Conservation (phyloP, 1,139 yeast genomes). For the Williopsis jadinii region DNA sequence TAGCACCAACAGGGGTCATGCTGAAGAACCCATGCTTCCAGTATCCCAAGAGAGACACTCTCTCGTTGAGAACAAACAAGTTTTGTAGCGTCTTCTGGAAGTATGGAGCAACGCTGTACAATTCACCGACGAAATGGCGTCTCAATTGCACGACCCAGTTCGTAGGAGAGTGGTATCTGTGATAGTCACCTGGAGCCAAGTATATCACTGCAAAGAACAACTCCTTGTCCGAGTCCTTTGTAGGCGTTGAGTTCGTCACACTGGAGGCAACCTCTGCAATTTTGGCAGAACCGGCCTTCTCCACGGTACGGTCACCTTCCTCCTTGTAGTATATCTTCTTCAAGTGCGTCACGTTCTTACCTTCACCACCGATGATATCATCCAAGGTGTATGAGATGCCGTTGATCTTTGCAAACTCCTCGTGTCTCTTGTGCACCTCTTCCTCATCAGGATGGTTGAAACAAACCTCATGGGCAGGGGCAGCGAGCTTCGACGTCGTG, state of each 20-base stretch:
- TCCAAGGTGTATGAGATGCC: conserved; percentile 71
- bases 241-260: conserved; percentile 9
- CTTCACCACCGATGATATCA: conserved; percentile 52
- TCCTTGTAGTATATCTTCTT: conserved; percentile 45
- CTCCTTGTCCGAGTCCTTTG: conserved; percentile 38
- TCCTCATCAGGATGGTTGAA: conserved; percentile 36
- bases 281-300: conserved; percentile 25
- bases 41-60: conserved; percentile 90
- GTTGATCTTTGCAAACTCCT: conserved; percentile 71
- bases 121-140: conserved; percentile 93
- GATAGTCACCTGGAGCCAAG: conserved; percentile 97
- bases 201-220: conserved; percentile 88
- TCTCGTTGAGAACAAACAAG: conserved; percentile 84
- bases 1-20: conserved; percentile 99
- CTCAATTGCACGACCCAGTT: conserved; percentile 94
- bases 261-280: conserved; percentile 27
- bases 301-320: conserved; percentile 52
- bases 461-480: conserved; percentile 51
- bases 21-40: conserved; percentile 97
- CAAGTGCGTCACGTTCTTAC: conserved; percentile 30
- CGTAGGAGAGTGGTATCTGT: conserved; percentile 92
- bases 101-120: conserved; percentile 94
- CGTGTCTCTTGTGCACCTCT: conserved; percentile 47
- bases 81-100: conserved; percentile 85
- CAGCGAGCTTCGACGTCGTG: conserved; percentile 41